Percentiles rank a stretch among this genome's conserved stretches.
Conservation (phyloP, 805 yeast genomes). For the Sugiyamaella mastotermitis region DNA sequence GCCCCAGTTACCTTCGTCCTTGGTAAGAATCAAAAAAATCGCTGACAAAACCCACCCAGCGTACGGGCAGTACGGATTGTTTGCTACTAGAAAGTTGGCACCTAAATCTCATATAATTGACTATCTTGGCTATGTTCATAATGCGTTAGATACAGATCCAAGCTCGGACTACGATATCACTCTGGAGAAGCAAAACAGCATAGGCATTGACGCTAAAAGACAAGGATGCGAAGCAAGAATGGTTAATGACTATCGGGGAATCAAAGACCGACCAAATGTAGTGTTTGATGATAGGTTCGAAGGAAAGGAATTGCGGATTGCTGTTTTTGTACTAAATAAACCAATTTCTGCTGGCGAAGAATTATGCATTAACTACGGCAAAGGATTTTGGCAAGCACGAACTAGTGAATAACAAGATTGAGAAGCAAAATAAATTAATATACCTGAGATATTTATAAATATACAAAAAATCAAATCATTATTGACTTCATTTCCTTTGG, state of each 20-base stretch:
- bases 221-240: constrained; percentile 21
- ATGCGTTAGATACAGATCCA: constrained; percentile 14
- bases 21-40: constrained; percentile 18
- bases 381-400: constrained; percentile 21
- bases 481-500: no score
- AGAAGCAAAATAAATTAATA: no score
- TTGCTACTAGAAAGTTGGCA: constrained; percentile 16
- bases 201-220: constrained; percentile 19
- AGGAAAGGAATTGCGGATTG: constrained; percentile 16
- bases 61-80: constrained; percentile 19
- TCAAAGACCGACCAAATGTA: constrained; percentile 16
- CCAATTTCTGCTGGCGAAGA: constrained; percentile 19
- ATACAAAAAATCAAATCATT: no score
- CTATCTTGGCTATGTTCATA: constrained; percentile 20
- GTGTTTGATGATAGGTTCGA: constrained; percentile 16
- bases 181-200: constrained; percentile 13
- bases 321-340: constrained; percentile 16
- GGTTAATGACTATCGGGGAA: constrained; percentile 22
- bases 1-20: constrained; percentile 8
- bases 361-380: constrained; percentile 21
- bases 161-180: constrained; percentile 19
- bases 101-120: constrained; percentile 18
- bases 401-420: no score
- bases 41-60: constrained; percentile 19
- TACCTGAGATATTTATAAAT: no score